Evolutionary conservation across 169 alveolate species (phyloP).

Genomic region (Fabrea salina): DNA sequence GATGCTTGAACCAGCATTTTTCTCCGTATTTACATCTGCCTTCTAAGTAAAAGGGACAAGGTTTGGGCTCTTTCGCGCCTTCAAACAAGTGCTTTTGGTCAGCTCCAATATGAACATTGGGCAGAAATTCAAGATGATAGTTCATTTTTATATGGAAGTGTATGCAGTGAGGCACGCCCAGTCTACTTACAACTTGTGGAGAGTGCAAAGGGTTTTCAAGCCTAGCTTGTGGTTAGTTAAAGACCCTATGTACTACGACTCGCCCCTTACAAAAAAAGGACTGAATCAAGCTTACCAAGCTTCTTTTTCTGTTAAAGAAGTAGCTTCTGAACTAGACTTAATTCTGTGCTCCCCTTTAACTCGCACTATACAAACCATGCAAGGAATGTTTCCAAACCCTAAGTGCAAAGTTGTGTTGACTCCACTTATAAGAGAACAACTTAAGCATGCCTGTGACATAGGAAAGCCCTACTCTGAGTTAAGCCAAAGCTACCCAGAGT

Average conservation of each 20-base stretch:
- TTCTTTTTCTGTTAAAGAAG: not conserved
- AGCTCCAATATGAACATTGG: too few species aligned
- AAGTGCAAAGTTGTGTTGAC: constrained; percentile 6
- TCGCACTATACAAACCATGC: constrained; percentile 22
- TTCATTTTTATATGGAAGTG: constrained; percentile 28
- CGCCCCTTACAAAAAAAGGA: constrained; percentile 18
- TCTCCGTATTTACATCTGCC: constrained; percentile 21
- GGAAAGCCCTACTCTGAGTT: not conserved
- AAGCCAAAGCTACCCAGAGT: not conserved
- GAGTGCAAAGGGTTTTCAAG: not conserved
- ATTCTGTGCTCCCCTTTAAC: constrained; percentile 30
- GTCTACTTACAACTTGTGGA: constrained; percentile 51
- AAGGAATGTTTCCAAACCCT: not conserved
- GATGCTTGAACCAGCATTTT: constrained; percentile 16
- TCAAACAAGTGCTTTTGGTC: too few species aligned
- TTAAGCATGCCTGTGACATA: not conserved
- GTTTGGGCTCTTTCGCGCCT: too few species aligned
- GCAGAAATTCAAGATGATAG: too few species aligned
- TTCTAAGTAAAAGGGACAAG: not conserved
- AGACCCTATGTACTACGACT: not conserved
- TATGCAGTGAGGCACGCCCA: constrained; percentile 46
- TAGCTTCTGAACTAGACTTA: not conserved
- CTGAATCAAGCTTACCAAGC: not conserved
- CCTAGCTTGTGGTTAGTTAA: constrained; percentile 31
- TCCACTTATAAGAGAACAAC: constrained; percentile 7